Percentiles rank a stretch among this genome's conserved stretches.
Conservation (phyloP, 306 rosid genomes). For the Aeschynomene evenia region DNA sequence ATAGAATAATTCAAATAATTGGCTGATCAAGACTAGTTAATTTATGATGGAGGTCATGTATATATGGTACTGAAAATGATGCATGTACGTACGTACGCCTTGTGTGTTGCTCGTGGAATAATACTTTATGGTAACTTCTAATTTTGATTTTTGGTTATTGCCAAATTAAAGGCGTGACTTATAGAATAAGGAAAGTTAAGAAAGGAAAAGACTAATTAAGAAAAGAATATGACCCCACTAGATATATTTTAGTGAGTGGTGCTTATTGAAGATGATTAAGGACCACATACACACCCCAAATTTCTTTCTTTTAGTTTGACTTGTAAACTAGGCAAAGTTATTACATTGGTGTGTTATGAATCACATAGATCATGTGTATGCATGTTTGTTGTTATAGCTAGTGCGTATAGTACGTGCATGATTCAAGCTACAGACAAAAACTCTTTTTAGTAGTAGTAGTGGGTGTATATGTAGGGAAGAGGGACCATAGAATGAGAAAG, state of each 20-base stretch:
- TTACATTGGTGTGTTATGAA: background rate
- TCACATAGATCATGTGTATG: background rate
- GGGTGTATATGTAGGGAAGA: background rate
- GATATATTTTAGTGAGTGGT: background rate
- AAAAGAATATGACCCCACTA: background rate
- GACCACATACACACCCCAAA: background rate
- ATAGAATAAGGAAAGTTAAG: background rate
- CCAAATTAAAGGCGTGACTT: background rate
- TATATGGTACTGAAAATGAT: background rate
- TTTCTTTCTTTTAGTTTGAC: background rate
- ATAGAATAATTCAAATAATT: background rate
- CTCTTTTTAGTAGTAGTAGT: background rate
- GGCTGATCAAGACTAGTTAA: background rate
- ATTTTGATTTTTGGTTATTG: background rate
- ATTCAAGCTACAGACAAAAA: constrained; percentile 12
- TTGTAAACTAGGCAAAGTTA: background rate
- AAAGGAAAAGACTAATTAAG: background rate
- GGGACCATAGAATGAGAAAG: background rate
- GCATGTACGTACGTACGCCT: background rate
- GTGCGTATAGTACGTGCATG: no score
- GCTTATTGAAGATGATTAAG: background rate
- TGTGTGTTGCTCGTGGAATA: background rate
- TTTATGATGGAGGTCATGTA: no score
- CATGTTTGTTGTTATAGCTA: constrained; percentile 13
- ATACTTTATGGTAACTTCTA: background rate